Percentiles rank a stretch among this genome's conserved stretches.
phyloP scores from a whole-genome alignment of 306 rosid genomes.

The Quercus variabilis region DNA sequence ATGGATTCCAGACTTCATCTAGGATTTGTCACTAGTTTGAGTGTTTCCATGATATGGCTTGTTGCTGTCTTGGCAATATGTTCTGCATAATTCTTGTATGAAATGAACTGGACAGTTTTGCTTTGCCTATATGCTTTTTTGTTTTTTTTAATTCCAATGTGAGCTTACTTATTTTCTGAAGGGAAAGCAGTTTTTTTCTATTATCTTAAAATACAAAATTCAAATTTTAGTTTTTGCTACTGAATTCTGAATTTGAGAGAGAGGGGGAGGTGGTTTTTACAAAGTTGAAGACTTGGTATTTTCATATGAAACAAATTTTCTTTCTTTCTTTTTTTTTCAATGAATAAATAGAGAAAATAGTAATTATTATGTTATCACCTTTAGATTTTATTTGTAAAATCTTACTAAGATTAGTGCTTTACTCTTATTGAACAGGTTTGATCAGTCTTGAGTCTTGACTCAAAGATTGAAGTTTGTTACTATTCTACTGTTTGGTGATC shows the following conservation, averaged over 20 bases:
- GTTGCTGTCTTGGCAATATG: background rate
- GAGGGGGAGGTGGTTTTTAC: background rate
- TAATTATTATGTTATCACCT: background rate
- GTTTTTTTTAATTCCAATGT: background rate
- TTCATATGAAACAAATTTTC: background rate
- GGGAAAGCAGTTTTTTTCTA: background rate
- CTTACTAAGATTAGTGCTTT: background rate
- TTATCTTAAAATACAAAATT: background rate
- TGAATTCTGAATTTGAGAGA: background rate
- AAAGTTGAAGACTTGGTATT: background rate
- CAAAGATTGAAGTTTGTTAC: background rate
- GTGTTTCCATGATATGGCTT: background rate
- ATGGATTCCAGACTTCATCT: background rate
- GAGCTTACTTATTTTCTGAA: background rate
- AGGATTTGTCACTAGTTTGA: background rate
- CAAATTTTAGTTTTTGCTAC: background rate
- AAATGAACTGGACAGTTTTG: background rate
- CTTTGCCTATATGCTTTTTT: background rate
- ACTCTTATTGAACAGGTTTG: constrained; percentile 1
- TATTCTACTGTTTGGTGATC: background rate
- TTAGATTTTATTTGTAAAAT: background rate
- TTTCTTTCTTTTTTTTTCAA: background rate
- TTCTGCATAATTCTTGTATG: background rate
- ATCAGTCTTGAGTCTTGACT: background rate
- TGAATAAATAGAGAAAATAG: background rate